These are phyloP conservation scores for Cornus suecica DNA, from an alignment of 148 eudicot species.

Conservation along the genomic window DNA sequence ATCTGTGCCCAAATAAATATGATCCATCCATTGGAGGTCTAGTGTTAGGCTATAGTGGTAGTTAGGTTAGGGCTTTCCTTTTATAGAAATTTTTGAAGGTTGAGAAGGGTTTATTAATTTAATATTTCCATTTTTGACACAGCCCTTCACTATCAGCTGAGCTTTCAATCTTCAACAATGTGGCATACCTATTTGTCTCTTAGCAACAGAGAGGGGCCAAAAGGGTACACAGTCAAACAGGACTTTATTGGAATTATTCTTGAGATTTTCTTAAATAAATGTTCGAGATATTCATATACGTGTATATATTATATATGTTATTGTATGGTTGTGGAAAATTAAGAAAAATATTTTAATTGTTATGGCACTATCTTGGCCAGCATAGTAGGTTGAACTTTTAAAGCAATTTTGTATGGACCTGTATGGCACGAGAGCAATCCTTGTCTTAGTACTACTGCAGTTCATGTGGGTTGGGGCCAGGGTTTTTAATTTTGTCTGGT, in stretches of 20 bases:
- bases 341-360: background rate
- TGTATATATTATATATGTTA: background rate
- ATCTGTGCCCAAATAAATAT: background rate
- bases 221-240: background rate
- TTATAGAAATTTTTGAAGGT: conserved; percentile 18
- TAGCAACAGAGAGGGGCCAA: conserved; percentile 7
- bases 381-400: too few species aligned
- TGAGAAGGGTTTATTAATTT: conserved; percentile 8
- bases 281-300: background rate
- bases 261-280: background rate
- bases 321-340: background rate
- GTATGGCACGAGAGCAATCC: background rate
- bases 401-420: background rate
- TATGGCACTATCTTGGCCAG: too few species aligned
- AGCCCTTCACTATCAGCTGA: conserved; percentile 12
- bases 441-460: background rate
- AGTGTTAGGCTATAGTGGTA: conserved; percentile 24
- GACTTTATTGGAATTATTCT: conserved; percentile 6
- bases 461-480: conserved; percentile 4
- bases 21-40: conserved; percentile 16
- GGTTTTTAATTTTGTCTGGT: background rate
- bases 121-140: conserved; percentile 12
- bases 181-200: background rate
- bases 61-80: conserved; percentile 23
- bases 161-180: conserved; percentile 14